These are phyloP conservation scores for Neocallimastix lanati DNA, from an alignment of 192 early-diverging fungal genomes.

Conservation along the genomic window DNA sequence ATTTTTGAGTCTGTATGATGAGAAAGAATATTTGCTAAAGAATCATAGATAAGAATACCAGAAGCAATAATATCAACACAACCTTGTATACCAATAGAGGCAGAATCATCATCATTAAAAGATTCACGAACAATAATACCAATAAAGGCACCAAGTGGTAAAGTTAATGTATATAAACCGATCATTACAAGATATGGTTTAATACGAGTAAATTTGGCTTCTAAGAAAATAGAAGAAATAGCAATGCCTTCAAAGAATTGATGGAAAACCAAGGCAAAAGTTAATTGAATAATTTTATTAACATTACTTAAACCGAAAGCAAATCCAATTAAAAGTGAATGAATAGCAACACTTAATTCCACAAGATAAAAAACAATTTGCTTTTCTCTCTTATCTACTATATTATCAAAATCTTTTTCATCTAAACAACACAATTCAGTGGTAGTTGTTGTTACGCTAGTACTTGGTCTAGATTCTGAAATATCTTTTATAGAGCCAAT, in stretches of 20 bases:
- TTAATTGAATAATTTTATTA: slow-evolving; percentile 29
- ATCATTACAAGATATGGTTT: slow-evolving; percentile 8
- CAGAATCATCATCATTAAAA: slow-evolving; percentile 29
- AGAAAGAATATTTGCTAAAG: slow-evolving; percentile 37
- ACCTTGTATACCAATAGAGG: slow-evolving; percentile 46
- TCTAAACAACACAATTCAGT: background rate
- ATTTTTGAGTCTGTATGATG: background rate
- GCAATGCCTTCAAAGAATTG: slow-evolving; percentile 69
- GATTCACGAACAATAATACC: slow-evolving; percentile 50
- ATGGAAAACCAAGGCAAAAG: slow-evolving; percentile 49
- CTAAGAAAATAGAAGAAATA: slow-evolving; percentile 13
- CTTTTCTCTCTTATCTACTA: background rate
- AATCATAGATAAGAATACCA: slow-evolving; percentile 65
- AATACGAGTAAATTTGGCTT: slow-evolving; percentile 31
- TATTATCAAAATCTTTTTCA: background rate
- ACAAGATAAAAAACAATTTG: slow-evolving; percentile 23
- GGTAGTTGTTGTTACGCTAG: background rate
- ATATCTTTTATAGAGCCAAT: background rate
- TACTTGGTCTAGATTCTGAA: background rate
- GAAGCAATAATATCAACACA: slow-evolving; percentile 61
- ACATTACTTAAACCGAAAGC: slow-evolving; percentile 35
- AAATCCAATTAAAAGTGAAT: slow-evolving; percentile 60
- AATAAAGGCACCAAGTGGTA: slow-evolving; percentile 61
- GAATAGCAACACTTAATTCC: slow-evolving; percentile 59
- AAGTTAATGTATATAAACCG: slow-evolving; percentile 49